These are phyloP conservation scores for Venustampulla echinocandica DNA, from an alignment of 495 filamentous ascomycete genomes.

Conservation along the genomic window DNA sequence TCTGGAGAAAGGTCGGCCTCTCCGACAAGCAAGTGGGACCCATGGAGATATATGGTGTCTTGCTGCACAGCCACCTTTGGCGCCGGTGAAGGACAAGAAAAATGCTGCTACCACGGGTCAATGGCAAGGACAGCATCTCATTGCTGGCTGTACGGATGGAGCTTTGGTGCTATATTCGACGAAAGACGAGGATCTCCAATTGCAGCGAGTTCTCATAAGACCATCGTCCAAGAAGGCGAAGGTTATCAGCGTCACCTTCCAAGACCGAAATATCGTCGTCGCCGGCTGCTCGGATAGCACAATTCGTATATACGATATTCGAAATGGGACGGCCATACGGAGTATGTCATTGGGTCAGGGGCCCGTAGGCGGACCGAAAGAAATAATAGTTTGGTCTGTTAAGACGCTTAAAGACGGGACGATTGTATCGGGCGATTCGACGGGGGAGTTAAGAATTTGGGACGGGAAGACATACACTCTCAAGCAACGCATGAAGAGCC, in stretches of 20 bases:
- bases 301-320: slow-evolving; percentile 81
- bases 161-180: slow-evolving; percentile 80
- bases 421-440: slow-evolving; percentile 90
- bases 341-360: slow-evolving; percentile 81
- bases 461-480: slow-evolving; percentile 86
- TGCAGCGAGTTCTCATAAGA: slow-evolving; percentile 57
- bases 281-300: slow-evolving; percentile 89
- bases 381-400: slow-evolving; percentile 86
- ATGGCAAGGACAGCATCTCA: slow-evolving; percentile 58
- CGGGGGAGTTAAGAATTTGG: slow-evolving; percentile 86
- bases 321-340: slow-evolving; percentile 61
- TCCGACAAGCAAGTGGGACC: slow-evolving; percentile 79
- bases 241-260: slow-evolving; percentile 82
- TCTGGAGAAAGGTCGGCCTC: slow-evolving; percentile 62
- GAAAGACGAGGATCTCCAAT: slow-evolving; percentile 66
- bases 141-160: slow-evolving; percentile 87
- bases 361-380: slow-evolving; percentile 63
- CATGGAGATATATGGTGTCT: slow-evolving; percentile 97
- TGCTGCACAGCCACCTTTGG: slow-evolving; percentile 68
- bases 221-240: slow-evolving; percentile 73
- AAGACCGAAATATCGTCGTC: slow-evolving; percentile 70
- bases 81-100: slow-evolving; percentile 27
- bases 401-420: slow-evolving; percentile 79
- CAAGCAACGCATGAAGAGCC: slow-evolving; percentile 71
- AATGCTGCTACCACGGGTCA: slow-evolving; percentile 14